phyloP scores from a whole-genome alignment of 257 asterid genomes.

The Agastache rugosa region DNA sequence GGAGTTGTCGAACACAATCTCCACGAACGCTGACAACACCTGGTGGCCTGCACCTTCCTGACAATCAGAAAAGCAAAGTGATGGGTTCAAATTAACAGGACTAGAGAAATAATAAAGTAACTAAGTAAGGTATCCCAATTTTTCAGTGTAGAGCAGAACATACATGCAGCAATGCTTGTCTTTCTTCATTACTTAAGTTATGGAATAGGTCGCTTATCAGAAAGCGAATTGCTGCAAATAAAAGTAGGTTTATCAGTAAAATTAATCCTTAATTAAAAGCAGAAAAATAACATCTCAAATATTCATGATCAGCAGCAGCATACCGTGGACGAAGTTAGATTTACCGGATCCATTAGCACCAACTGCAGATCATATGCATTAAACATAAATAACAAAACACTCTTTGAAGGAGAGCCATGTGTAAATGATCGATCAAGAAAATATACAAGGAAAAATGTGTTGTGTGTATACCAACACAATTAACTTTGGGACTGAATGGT shows the following conservation, averaged over 20 bases:
- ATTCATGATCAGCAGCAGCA: slow-evolving; percentile 21
- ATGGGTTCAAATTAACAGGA: slow-evolving; percentile 17
- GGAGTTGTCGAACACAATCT: slow-evolving; percentile 93
- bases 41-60: slow-evolving; percentile 99
- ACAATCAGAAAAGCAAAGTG: slow-evolving; percentile 29
- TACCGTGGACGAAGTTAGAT: slow-evolving; percentile 97
- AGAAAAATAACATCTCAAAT: slow-evolving; percentile 20
- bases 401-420: slow-evolving; percentile 14
- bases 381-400: slow-evolving; percentile 24
- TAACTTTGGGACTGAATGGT: slow-evolving; percentile 88
- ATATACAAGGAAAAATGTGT: not conserved
- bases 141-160: slow-evolving; percentile 39
- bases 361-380: slow-evolving; percentile 55
- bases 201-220: slow-evolving; percentile 94
- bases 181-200: slow-evolving; percentile 89
- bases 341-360: slow-evolving; percentile 99
- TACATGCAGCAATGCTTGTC: slow-evolving; percentile 93
- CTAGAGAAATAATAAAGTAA: not conserved
- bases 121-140: slow-evolving; percentile 12
- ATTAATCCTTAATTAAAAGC: not conserved
- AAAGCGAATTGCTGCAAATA: slow-evolving; percentile 83
- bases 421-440: not conserved
- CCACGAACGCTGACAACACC: slow-evolving; percentile 93
- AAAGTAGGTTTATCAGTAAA: slow-evolving; percentile 24
- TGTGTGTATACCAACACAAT: slow-evolving; percentile 77